Evolutionary conservation across 495 filamentous ascomycete species (phyloP).

Genomic region (Saxispiralis lemnorum): DNA sequence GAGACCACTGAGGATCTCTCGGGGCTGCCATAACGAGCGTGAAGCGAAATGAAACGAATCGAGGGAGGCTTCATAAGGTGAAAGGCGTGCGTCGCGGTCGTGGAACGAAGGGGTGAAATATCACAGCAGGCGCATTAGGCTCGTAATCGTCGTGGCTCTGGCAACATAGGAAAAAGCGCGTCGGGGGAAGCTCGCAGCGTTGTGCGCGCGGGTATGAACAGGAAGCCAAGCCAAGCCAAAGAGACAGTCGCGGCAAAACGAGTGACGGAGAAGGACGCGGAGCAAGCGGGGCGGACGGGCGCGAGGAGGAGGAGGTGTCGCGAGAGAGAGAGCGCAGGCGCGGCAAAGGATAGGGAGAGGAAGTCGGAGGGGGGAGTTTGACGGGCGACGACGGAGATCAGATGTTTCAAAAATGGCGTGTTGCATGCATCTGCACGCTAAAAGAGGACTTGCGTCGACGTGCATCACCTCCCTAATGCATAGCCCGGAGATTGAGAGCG

Average conservation of each 20-base stretch:
- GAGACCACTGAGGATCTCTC: constrained; percentile 29
- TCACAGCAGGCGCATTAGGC: constrained; percentile 2
- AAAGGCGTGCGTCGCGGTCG: constrained; percentile 4
- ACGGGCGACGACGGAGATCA: too few relatives aligned
- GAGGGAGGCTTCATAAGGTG: constrained; percentile 1
- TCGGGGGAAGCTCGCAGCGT: not conserved
- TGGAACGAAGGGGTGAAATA: constrained; percentile 3
- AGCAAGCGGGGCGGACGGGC: not conserved
- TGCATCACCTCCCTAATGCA: too few relatives aligned
- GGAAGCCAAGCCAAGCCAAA: not conserved
- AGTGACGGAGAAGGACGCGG: not conserved
- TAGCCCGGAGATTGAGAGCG: too few relatives aligned
- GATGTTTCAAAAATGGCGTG: too few relatives aligned
- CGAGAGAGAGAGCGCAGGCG: too few relatives aligned
- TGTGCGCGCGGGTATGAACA: not conserved
- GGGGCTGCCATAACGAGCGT: constrained; percentile 13
- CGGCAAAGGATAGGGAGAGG: not conserved
- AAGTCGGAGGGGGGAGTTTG: not conserved
- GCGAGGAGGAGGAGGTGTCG: not conserved
- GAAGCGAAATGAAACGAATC: constrained; percentile 1
- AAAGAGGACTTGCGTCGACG: too few relatives aligned
- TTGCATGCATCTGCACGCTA: too few relatives aligned
- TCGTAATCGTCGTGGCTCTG: constrained; percentile 2
- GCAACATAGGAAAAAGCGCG: not conserved
- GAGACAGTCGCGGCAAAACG: not conserved